These are phyloP conservation scores for Fusarium pseudocircinatum DNA, from an alignment of 2,329 filamentous ascomycete genomes.

Conservation along the genomic window DNA sequence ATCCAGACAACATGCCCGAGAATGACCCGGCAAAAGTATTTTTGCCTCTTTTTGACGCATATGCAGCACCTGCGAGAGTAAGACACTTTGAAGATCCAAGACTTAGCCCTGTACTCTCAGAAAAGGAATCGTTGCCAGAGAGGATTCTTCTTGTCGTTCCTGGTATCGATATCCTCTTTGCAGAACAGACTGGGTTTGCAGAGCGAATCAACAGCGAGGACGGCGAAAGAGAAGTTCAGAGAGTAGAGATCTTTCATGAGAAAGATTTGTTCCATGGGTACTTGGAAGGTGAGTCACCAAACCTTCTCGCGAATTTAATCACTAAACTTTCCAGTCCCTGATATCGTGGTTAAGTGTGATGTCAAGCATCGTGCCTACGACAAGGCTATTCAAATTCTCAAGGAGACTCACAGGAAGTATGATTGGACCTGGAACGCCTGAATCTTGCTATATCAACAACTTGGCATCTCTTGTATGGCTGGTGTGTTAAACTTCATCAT, in stretches of 20 bases:
- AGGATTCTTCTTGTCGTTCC: slow-evolving; percentile 53
- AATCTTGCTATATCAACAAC: background rate
- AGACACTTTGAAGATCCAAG: slow-evolving; percentile 46
- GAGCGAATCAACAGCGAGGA: slow-evolving; percentile 46
- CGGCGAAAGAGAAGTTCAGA: background rate
- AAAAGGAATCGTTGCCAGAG: slow-evolving; percentile 47
- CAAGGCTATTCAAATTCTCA: slow-evolving; percentile 27
- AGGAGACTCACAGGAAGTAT: slow-evolving; percentile 25
- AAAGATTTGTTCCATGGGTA: slow-evolving; percentile 45
- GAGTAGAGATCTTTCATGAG: slow-evolving; percentile 37
- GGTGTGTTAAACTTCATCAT: background rate
- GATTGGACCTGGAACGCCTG: slow-evolving; percentile 25
- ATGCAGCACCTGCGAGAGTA: slow-evolving; percentile 47
- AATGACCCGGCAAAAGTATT: slow-evolving; percentile 52
- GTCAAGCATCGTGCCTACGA: slow-evolving; percentile 25
- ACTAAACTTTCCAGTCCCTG: slow-evolving; percentile 25
- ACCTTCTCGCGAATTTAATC: background rate
- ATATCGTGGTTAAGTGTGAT: slow-evolving; percentile 24
- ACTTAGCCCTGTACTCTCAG: slow-evolving; percentile 50
- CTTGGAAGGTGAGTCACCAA: slow-evolving; percentile 33
- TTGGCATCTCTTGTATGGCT: background rate
- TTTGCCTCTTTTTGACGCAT: slow-evolving; percentile 55
- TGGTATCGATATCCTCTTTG: slow-evolving; percentile 52
- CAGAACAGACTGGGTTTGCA: slow-evolving; percentile 53
- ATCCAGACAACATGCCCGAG: slow-evolving; percentile 45